Conservation (phyloP, 2,329 filamentous ascomycete species). For the Sporothrix phasma region DNA sequence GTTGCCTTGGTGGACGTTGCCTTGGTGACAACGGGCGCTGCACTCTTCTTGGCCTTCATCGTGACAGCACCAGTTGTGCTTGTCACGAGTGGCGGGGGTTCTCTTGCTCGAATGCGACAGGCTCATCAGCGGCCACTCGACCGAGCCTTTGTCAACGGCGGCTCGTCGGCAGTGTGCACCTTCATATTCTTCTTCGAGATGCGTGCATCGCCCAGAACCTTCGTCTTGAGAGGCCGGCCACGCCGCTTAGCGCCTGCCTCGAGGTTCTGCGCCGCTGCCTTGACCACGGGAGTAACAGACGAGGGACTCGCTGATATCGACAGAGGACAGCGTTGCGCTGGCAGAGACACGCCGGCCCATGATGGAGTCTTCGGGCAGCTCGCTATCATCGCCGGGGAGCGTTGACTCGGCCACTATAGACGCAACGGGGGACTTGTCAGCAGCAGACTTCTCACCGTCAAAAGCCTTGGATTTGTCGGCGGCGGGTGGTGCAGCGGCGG, state of each 20-base stretch:
- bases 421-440: neutral
- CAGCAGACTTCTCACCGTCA: neutral
- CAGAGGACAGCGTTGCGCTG: conserved; percentile 2
- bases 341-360: conserved; percentile 9
- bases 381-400: conserved; percentile 18
- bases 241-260: conserved; percentile 30
- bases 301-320: conserved; percentile 1
- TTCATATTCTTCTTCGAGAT: conserved; percentile 36
- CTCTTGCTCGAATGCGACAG: conserved; percentile 24
- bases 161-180: conserved; percentile 20
- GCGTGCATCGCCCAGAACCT: conserved; percentile 36
- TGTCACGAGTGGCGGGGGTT: conserved; percentile 21
- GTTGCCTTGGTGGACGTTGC: neutral
- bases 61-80: conserved; percentile 21
- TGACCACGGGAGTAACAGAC: neutral
- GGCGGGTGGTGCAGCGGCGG: neutral
- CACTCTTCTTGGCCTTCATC: conserved; percentile 14
- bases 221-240: conserved; percentile 34
- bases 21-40: conserved; percentile 11
- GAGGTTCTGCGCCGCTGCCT: conserved; percentile 1
- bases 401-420: neutral
- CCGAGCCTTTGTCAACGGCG: conserved; percentile 30
- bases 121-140: conserved; percentile 18
- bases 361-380: conserved; percentile 17
- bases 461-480: conserved; percentile 8